These are phyloP conservation scores for Pythium utonaiense DNA, from an alignment of 352 stramenopile species.

Conservation along the genomic window DNA sequence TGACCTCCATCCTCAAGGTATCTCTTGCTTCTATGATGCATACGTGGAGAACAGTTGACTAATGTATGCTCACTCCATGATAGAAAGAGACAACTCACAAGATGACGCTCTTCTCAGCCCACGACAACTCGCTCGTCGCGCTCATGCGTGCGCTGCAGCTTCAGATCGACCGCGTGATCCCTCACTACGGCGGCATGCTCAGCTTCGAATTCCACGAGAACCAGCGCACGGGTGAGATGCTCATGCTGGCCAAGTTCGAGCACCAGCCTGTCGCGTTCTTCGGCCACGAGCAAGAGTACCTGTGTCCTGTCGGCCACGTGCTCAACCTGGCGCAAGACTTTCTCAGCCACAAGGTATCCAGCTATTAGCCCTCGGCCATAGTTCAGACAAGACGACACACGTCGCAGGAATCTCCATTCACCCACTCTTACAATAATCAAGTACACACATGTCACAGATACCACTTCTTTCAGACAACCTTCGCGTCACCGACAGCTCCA, in stretches of 20 bases:
- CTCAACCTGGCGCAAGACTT: slow-evolving; percentile 43
- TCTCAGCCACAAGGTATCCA: slow-evolving; percentile 27
- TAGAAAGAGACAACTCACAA: slow-evolving; percentile 33
- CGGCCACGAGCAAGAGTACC: slow-evolving; percentile 32
- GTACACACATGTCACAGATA: slow-evolving; percentile 23
- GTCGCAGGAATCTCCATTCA: slow-evolving; percentile 3
- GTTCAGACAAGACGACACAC: neutral
- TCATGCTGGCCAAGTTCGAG: slow-evolving; percentile 54
- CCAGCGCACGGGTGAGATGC: slow-evolving; percentile 35
- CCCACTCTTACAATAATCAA: neutral
- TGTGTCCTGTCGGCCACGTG: slow-evolving; percentile 61
- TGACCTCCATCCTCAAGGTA: slow-evolving; percentile 43
- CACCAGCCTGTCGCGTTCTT: slow-evolving; percentile 39
- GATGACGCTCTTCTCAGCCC: slow-evolving; percentile 70
- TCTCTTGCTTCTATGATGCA: no score
- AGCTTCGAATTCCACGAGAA: slow-evolving; percentile 67
- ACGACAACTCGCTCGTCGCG: slow-evolving; percentile 80
- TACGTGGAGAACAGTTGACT: neutral
- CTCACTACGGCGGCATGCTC: slow-evolving; percentile 69
- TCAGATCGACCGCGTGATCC: slow-evolving; percentile 45
- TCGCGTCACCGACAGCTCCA: slow-evolving; percentile 19
- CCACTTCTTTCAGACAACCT: slow-evolving; percentile 10
- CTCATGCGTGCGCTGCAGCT: slow-evolving; percentile 63
- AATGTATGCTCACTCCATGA: neutral
- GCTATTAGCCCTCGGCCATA: neutral